A percentile compares a stretch with the other conserved stretches of the same genome.
Conservation (phyloP, 2,329 filamentous ascomycete species). For the Cercospora sesami region DNA sequence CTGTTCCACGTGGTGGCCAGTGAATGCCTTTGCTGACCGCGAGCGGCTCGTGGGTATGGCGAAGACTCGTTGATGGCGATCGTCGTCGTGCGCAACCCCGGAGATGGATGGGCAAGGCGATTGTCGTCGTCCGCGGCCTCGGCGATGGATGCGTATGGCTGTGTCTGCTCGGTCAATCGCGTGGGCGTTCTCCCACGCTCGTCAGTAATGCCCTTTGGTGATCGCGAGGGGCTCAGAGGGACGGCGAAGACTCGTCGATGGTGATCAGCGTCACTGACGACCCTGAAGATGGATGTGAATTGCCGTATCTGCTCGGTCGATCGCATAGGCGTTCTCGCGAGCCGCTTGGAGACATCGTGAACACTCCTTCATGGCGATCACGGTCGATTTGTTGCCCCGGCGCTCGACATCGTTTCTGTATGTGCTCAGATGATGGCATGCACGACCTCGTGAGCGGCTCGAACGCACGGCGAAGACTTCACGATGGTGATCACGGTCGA, state of each 20-base stretch:
- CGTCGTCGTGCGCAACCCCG: not conserved
- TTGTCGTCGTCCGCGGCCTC: not conserved
- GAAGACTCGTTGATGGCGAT: not conserved
- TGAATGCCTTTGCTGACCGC: not conserved
- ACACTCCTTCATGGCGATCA: not conserved
- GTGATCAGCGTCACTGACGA: not conserved
- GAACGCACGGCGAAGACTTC: not conserved
- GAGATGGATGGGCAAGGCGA: not conserved
- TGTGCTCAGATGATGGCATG: not conserved
- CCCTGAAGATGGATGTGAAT: not conserved
- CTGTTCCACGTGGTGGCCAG: not conserved
- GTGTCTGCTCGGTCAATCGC: not conserved
- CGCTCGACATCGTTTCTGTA: not conserved
- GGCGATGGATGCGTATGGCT: not conserved
- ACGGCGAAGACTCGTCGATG: not conserved
- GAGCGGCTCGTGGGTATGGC: not conserved
- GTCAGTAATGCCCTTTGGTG: not conserved
- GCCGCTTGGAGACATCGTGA: not conserved
- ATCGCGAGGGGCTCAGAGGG: not conserved
- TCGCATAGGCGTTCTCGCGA: not conserved
- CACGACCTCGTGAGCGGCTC: not conserved
- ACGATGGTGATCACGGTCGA: not conserved
- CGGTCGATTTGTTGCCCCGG: not conserved
- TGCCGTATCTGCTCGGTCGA: not conserved
- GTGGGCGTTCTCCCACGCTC: not conserved